A percentile compares a stretch with the other conserved stretches of the same genome.
phyloP scores from a whole-genome alignment of 108 stramenopile genomes.

The Mayamaea pseudoterrestris region DNA sequence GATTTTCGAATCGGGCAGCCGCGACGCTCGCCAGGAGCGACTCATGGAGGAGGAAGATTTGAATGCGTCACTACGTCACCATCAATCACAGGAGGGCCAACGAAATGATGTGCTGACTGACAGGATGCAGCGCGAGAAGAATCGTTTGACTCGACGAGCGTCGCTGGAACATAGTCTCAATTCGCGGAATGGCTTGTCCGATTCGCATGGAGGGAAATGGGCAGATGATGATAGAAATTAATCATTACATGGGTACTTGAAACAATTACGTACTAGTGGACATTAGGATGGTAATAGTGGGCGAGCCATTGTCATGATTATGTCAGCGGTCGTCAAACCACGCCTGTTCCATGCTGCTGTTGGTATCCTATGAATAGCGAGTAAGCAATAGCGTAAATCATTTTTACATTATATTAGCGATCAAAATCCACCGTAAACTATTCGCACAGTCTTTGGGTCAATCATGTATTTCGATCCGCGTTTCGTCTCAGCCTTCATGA shows the following conservation, averaged over 20 bases:
- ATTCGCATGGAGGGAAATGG: slow-evolving; percentile 70
- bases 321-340: no score
- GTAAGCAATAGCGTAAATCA: no score
- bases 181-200: slow-evolving; percentile 36
- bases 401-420: background rate
- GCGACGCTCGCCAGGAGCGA: no score
- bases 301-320: no score
- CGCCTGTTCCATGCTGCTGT: no score
- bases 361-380: no score
- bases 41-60: slow-evolving; percentile 13
- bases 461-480: slow-evolving; percentile 59
- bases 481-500: slow-evolving; percentile 51
- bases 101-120: background rate
- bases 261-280: no score
- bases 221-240: slow-evolving; percentile 12
- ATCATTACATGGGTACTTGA: background rate
- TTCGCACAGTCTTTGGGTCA: slow-evolving; percentile 50
- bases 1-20: slow-evolving; percentile 58
- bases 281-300: no score
- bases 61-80: slow-evolving; percentile 2
- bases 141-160: slow-evolving; percentile 1
- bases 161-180: background rate
- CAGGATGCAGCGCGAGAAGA: slow-evolving; percentile 1
- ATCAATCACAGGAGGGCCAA: background rate
- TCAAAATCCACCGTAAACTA: slow-evolving; percentile 75